phyloP scores from a whole-genome alignment of 2,329 filamentous ascomycete genomes.

The Arthrocladium fulminans region DNA sequence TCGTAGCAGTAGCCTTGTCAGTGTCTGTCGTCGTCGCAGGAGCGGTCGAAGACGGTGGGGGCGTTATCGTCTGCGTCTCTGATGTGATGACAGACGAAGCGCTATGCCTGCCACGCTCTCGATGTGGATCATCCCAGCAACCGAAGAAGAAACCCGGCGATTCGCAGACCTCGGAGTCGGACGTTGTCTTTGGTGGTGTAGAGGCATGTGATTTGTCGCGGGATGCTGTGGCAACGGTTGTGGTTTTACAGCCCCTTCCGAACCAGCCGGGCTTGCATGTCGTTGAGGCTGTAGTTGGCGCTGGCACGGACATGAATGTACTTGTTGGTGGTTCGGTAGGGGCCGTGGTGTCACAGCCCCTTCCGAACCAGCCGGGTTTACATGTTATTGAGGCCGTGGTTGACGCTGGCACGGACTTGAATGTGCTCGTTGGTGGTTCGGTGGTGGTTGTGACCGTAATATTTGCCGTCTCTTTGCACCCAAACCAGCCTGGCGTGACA shows the following conservation, averaged over 20 bases:
- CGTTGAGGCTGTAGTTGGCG: too few relatives aligned
- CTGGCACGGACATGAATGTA: too few relatives aligned
- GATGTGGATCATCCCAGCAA: conserved; percentile 34
- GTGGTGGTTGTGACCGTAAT: conserved; percentile 27
- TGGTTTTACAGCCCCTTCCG: too few relatives aligned
- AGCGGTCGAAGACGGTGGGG: conserved; percentile 12
- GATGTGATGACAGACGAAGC: not conserved
- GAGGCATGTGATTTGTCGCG: too few relatives aligned
- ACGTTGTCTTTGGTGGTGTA: conserved; percentile 11
- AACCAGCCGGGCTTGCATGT: too few relatives aligned
- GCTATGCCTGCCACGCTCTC: conserved; percentile 16
- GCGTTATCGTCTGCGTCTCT: conserved; percentile 26
- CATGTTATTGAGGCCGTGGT: conserved; percentile 8
- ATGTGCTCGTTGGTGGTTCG: conserved; percentile 14
- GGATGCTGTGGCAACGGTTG: too few relatives aligned
- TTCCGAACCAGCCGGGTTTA: conserved; percentile 1
- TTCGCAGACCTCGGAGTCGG: conserved; percentile 31
- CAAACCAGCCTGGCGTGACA: conserved; percentile 37
- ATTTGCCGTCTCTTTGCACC: conserved; percentile 31
- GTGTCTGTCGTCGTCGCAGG: conserved; percentile 23
- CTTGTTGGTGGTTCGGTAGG: too few relatives aligned
- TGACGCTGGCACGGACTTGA: not conserved
- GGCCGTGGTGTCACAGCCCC: not conserved
- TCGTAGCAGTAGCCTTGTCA: conserved; percentile 20
- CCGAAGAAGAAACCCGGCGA: conserved; percentile 51